Evolutionary conservation across 2,329 filamentous ascomycete genomes (phyloP), one percentile per base, ranked within the genome.

Genomic region (Colletotrichum kahawae): DNA sequence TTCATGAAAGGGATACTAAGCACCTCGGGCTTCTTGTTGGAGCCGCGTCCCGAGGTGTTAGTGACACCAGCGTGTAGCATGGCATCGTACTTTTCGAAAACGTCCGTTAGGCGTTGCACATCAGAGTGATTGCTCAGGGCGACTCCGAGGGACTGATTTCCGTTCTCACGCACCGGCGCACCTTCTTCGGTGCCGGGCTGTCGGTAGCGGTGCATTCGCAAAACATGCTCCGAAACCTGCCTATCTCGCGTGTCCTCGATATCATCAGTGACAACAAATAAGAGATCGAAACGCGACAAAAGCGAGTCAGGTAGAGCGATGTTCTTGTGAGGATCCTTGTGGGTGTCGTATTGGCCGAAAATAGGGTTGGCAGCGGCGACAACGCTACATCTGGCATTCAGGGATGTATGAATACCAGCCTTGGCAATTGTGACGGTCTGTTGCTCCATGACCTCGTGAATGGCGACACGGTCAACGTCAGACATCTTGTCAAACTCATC

Each of bases 401-500:
- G 89, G 4, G 96, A 98, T 0, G 97, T 99, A 85, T 99, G 97
- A 74, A 99, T 99, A 78, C 97, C 97, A 2, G 97, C 97, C 87
- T 99, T 99, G 67, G 97, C 97, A 81, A 99, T 99, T 16, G 97
- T 99, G 76, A 99, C 97, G 0, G 97, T 99, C 86, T 99, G 97
- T 87, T 99, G 97, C 86, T 99, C 97, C 97, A 99, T 99, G 78
- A 99, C 97, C 94, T 99, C 97, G 91, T 99, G 97, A 79, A 99
- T 99, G 62, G 97, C 97, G 5, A 99, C 97, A 82, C 97, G 93
- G 85, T 99, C 97, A 73, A 98, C 93, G 82, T 99, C 97, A 72
- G 95, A 98, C 97, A 99, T 99, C 85, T 99, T 99, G 88, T 99
- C 97, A 79, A 99, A 99, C 82, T 99, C 97, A 83, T 99, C 97